phyloP scores from a whole-genome alignment of 306 rosid species.

The Glycyrrhiza uralensis region DNA sequence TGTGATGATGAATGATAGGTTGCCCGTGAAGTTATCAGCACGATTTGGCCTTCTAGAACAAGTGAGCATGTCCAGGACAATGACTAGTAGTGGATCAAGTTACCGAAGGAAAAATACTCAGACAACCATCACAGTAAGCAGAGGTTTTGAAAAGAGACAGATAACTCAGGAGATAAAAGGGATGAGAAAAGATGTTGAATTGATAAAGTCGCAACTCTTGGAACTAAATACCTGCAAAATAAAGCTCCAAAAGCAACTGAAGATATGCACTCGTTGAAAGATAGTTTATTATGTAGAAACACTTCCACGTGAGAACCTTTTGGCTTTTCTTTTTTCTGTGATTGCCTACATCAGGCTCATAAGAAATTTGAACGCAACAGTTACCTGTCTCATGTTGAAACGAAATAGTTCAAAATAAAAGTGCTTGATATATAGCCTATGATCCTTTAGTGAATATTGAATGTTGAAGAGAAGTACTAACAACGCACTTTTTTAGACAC shows the following conservation, averaged over 20 bases:
- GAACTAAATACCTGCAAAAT: slow-evolving; percentile 56
- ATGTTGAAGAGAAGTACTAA: too few relatives aligned
- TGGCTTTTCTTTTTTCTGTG: not conserved
- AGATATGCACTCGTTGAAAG: slow-evolving; percentile 40
- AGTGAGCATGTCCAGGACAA: slow-evolving; percentile 46
- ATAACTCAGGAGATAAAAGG: slow-evolving; percentile 47
- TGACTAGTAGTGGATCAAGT: slow-evolving; percentile 29
- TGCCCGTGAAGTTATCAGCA: slow-evolving; percentile 48
- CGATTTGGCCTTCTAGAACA: slow-evolving; percentile 55
- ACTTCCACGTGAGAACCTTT: not conserved
- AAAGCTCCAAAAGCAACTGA: slow-evolving; percentile 54
- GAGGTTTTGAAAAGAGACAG: slow-evolving; percentile 32
- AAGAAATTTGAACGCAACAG: not conserved
- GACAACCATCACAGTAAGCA: slow-evolving; percentile 39
- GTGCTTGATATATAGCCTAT: too few relatives aligned
- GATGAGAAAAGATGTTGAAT: slow-evolving; percentile 64
- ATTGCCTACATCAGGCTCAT: not conserved
- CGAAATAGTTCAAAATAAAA: not conserved
- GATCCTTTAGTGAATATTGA: too few relatives aligned
- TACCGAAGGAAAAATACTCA: slow-evolving; percentile 39
- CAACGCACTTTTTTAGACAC: too few relatives aligned
- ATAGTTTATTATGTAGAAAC: not conserved
- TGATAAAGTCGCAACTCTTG: slow-evolving; percentile 58
- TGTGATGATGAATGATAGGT: slow-evolving; percentile 59
- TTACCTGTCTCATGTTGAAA: not conserved